Conservation (phyloP, 495 filamentous ascomycete genomes). For the Xylaria curta region DNA sequence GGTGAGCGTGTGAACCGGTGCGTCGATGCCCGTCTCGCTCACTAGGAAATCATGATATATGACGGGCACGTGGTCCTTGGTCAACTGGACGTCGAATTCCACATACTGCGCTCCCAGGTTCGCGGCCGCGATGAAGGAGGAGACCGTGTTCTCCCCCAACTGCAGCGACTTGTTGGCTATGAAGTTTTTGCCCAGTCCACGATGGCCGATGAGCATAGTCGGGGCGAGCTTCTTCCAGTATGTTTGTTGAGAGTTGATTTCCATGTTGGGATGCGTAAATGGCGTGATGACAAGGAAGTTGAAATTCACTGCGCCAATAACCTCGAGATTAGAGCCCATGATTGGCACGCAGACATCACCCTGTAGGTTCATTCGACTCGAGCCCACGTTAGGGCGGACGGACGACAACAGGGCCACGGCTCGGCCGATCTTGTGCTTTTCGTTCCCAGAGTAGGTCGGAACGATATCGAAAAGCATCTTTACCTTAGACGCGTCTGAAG, state of each 20-base stretch:
- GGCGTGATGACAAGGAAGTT: slow-evolving; percentile 95
- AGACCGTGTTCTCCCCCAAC: slow-evolving; percentile 92
- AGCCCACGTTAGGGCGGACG: slow-evolving; percentile 79
- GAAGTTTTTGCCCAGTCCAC: slow-evolving; percentile 92
- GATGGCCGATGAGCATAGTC: slow-evolving; percentile 93
- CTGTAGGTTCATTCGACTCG: slow-evolving; percentile 80
- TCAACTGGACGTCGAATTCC: slow-evolving; percentile 95
- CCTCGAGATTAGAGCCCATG: slow-evolving; percentile 78
- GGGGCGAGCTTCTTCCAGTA: slow-evolving; percentile 81
- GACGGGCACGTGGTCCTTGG: slow-evolving; percentile 97
- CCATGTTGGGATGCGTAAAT: slow-evolving; percentile 92
- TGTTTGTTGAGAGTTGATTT: slow-evolving; percentile 84
- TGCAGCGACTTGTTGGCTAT: slow-evolving; percentile 82
- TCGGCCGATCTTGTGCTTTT: slow-evolving; percentile 87
- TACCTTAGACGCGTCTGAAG: slow-evolving; percentile 77
- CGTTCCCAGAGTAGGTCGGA: slow-evolving; percentile 93
- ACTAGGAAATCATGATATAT: slow-evolving; percentile 99
- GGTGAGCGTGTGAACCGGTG: slow-evolving; percentile 92
- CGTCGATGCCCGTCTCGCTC: slow-evolving; percentile 97
- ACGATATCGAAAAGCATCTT: slow-evolving; percentile 94
- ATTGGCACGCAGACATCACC: slow-evolving; percentile 95
- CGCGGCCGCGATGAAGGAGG: slow-evolving; percentile 94
- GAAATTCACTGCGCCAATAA: slow-evolving; percentile 94
- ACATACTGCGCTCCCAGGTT: slow-evolving; percentile 92
- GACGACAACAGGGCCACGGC: slow-evolving; percentile 88